Percentiles rank a stretch among this genome's conserved stretches.
These are phyloP conservation scores for Castanospermum australe DNA, from an alignment of 306 rosid genomes.

Conservation along the genomic window DNA sequence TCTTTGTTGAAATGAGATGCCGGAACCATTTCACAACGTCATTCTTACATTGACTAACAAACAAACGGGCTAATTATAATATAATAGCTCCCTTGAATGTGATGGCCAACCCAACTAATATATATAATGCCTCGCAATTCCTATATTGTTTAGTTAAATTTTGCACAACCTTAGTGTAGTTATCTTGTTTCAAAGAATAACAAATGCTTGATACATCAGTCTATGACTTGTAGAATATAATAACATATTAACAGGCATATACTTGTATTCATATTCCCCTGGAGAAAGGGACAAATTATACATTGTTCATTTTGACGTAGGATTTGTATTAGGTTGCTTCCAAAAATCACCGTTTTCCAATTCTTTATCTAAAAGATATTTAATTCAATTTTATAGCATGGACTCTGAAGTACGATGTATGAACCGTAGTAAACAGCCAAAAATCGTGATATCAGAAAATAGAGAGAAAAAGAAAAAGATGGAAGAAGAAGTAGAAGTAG, in stretches of 20 bases:
- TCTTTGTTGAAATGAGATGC: neutral
- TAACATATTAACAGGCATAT: neutral
- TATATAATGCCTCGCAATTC: neutral
- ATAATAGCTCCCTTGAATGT: neutral
- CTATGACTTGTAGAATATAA: neutral
- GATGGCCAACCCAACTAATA: neutral
- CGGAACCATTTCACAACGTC: neutral
- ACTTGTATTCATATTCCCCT: neutral
- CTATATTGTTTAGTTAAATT: neutral
- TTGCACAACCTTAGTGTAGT: neutral
- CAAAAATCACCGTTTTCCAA: neutral
- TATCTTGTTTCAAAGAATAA: neutral
- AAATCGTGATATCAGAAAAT: neutral
- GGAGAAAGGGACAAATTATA: neutral
- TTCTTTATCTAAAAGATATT: neutral
- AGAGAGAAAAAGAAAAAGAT: too few species aligned
- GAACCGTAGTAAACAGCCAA: neutral
- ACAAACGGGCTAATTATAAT: neutral
- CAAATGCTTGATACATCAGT: neutral
- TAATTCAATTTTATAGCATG: neutral
- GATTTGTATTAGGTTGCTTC: neutral
- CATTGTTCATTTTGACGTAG: neutral
- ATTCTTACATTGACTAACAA: neutral
- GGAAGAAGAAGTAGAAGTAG: neutral
- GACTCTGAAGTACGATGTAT: neutral